Base-by-base conservation (phyloP, 345 rosid species). In the Euphorbia peplus region DNA sequence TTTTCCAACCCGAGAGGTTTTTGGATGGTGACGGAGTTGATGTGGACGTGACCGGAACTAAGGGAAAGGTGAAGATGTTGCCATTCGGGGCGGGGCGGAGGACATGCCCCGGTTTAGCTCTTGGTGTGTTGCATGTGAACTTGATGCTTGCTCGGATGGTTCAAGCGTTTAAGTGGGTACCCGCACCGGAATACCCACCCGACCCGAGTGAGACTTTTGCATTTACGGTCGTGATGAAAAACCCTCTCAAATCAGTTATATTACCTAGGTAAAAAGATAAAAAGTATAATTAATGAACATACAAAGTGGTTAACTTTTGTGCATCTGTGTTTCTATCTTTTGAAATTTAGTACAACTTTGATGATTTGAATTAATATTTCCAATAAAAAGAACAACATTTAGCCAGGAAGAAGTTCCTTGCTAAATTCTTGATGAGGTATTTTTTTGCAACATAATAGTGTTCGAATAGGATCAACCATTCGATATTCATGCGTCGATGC, bases 141-240 rank as follows among this genome's bases (percentile, higher is more conserved):
- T 52, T 93, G 83, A 57, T 88, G 87, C 80, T 91, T 29, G 98
- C 98, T 14, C 87, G 79, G 82, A 93, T 89, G 98, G 75, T 91
- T 35, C 98, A 86, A 51, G 84, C 87, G 12, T 93, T 75, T 75
- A 83, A 81, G 67, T 93, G 97, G 98, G 26, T 87, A 9, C 90
- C 91, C 11, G 77, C 76, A 37, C 84, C 96, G 4, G 83, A 65
- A 7, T 6, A 56, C 53, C 89, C 91, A 64, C 98, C 97, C 46
- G 95, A 88, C 83, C 89, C 88, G 69, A 71, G 86, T 10, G 95
- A 93, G 91, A 81, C 93, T 15, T 93, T 84, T 21, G 95, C 97
- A 18, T 93, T 93, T 70, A 93, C 98, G 0, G 97, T 93, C 22
- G 91, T 93, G 39, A 89, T 91, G 98, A 93, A 93, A 76, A 84